A percentile compares a stretch with the other conserved stretches of the same genome.
Evolutionary conservation across 345 rosid species (phyloP).

Genomic region (Eucalyptus melliodora): DNA sequence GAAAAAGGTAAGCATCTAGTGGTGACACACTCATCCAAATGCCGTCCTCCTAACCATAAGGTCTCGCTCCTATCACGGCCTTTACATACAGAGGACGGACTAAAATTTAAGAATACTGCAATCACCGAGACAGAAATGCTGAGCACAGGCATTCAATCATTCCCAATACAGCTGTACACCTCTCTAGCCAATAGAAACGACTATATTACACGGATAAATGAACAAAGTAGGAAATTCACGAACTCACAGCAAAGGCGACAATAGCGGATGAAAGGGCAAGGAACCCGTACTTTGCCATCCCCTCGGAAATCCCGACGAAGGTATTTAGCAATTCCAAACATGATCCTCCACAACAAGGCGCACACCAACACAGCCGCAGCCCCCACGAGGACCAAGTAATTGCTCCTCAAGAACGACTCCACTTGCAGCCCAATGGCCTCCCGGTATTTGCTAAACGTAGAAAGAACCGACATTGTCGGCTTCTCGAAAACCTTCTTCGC

Average conservation of each 20-base stretch:
- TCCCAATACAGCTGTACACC: neutral
- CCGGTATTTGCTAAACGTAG: too few species aligned
- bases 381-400: too few species aligned
- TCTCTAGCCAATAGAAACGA: neutral
- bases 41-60: neutral
- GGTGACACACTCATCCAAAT: neutral
- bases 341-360: too few species aligned
- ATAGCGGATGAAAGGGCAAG: constrained; percentile 92
- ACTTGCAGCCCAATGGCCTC: too few species aligned
- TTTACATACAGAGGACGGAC: neutral
- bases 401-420: too few species aligned
- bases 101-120: neutral
- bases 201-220: neutral
- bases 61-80: neutral
- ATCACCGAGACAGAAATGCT: neutral
- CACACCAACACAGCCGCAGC: too few species aligned
- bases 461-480: constrained; percentile 8
- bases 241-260: constrained; percentile 81
- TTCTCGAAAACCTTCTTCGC: constrained; percentile 40
- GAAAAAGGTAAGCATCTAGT: neutral
- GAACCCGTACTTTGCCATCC: constrained; percentile 81
- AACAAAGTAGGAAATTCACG: neutral
- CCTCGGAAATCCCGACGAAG: constrained; percentile 7
- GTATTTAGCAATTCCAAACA: constrained; percentile 33
- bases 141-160: neutral